Evolutionary conservation across 1,139 yeast genomes (phyloP), one percentile per base, ranked within the genome.

Genomic region (Trichomonascaceae sp.): DNA sequence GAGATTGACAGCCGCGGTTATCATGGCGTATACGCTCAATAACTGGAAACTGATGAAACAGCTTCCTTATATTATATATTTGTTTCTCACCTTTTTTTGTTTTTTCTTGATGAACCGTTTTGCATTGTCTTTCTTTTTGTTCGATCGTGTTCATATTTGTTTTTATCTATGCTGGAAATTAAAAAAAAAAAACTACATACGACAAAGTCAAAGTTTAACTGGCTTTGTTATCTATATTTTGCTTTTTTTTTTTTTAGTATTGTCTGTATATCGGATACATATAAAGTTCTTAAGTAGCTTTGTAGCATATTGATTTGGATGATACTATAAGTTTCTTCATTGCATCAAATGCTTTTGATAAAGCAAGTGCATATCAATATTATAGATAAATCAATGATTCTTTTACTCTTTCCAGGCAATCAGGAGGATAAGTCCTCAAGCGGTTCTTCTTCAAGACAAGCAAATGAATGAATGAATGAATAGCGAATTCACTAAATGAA

Each of bases 1-100:
- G 80, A 76, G 52, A 69, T 77, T 22, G 75, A 70, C 52, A 66
- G 77, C 4, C 67, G 75, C 52, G 77, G 78, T 3, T 75, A 66
- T 58, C 74, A 71, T 50, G 74, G 73, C 30, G 74, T 72, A 32
- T 71, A 70, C 57, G 74, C 74, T 45, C 74, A 70, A 58, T 71
- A 67, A 63, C 44, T 8, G 27, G 44, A 27, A 22, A 43, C 20
- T 15, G 41, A 44, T 8, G 49, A 20, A 12, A 13, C 45, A 13
- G 18, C 15, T 27, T 43, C 44, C 32, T 46, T 46, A 38, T 22
- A 30, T 27, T 27, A 17, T 27, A 27, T 46, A 19, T 51, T 43
- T 55, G 48, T 38, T 57, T 44, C 45, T 43, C 32, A 43, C 38
- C 52, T 19, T 49, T 19, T 49, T 45, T 43, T 48, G 38, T 53